A percentile compares a stretch with the other conserved stretches of the same genome.
These are phyloP conservation scores for Podospora pseudoanserina DNA, from an alignment of 495 filamentous ascomycete species.

Conservation along the genomic window DNA sequence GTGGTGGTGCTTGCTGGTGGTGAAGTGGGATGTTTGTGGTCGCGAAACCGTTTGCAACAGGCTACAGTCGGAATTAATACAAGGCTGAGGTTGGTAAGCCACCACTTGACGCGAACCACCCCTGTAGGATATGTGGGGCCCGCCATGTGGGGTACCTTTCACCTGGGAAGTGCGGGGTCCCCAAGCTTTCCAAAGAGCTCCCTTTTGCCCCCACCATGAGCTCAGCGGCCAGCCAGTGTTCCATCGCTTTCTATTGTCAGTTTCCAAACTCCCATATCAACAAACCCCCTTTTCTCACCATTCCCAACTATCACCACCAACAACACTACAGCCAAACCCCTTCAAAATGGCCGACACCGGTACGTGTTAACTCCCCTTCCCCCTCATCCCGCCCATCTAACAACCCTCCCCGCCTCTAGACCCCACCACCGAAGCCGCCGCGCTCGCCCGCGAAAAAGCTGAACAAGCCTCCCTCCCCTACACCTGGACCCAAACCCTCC, in stretches of 20 bases:
- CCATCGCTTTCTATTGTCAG: background rate
- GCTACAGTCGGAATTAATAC: too few relatives aligned
- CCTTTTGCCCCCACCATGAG: conserved; percentile 1
- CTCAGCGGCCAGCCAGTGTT: background rate
- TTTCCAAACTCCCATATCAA: background rate
- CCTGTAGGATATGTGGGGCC: background rate
- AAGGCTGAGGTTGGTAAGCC: too few relatives aligned
- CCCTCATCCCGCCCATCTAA: background rate
- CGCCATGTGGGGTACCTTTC: background rate
- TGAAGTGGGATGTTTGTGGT: too few relatives aligned
- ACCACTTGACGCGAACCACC: too few relatives aligned
- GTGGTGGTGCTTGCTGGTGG: too few relatives aligned
- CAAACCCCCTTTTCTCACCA: background rate
- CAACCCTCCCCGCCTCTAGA: conserved; percentile 31
- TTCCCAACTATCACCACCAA: background rate
- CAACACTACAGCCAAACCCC: background rate
- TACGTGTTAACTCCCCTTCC: background rate
- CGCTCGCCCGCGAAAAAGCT: conserved; percentile 70
- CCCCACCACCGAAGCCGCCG: conserved; percentile 58
- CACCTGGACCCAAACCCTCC: conserved; percentile 96
- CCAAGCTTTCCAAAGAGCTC: background rate
- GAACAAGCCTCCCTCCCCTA: conserved; percentile 93
- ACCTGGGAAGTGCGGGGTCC: background rate
- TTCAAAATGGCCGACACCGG: background rate
- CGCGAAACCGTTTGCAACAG: too few relatives aligned